Percentiles rank a stretch among this genome's conserved stretches.
Evolutionary conservation across 2,329 filamentous ascomycete genomes (phyloP).

Genomic region (Alternaria brassicicola): DNA sequence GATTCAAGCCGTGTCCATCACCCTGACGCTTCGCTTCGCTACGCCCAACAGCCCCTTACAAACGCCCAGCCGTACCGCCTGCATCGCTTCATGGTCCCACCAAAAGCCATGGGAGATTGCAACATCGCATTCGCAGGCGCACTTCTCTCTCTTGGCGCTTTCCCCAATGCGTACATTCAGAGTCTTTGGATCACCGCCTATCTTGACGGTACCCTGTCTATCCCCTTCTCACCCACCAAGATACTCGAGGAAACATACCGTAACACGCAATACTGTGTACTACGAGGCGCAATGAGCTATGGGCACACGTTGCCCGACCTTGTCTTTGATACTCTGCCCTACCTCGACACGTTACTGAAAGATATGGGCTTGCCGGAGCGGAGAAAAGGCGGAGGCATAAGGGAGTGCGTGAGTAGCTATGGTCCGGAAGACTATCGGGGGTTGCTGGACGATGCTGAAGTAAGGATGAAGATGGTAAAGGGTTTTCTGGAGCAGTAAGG

Average conservation of each 20-base stretch:
- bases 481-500: neutral
- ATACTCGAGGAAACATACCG: conserved; percentile 56
- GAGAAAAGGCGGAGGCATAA: conserved; percentile 27
- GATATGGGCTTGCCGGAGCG: conserved; percentile 30
- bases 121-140: conserved; percentile 33
- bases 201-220: conserved; percentile 59
- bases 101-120: conserved; percentile 10
- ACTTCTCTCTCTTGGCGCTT: conserved; percentile 46
- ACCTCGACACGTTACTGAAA: conserved; percentile 33
- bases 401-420: conserved; percentile 32
- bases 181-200: conserved; percentile 64
- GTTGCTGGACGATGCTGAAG: conserved; percentile 58
- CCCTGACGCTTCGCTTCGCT: conserved; percentile 25
- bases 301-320: conserved; percentile 63
- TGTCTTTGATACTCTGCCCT: conserved; percentile 39
- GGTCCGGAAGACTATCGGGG: conserved; percentile 63
- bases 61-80: conserved; percentile 42
- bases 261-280: conserved; percentile 70
- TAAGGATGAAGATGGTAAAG: conserved; percentile 34
- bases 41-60: conserved; percentile 11
- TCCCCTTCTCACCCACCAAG: conserved; percentile 19
- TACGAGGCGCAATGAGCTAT: conserved; percentile 75
- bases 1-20: conserved; percentile 25
- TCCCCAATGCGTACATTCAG: conserved; percentile 49
- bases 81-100: conserved; percentile 54